Conservation (phyloP, 2,329 filamentous ascomycete species). For the Xylaria digitata region DNA sequence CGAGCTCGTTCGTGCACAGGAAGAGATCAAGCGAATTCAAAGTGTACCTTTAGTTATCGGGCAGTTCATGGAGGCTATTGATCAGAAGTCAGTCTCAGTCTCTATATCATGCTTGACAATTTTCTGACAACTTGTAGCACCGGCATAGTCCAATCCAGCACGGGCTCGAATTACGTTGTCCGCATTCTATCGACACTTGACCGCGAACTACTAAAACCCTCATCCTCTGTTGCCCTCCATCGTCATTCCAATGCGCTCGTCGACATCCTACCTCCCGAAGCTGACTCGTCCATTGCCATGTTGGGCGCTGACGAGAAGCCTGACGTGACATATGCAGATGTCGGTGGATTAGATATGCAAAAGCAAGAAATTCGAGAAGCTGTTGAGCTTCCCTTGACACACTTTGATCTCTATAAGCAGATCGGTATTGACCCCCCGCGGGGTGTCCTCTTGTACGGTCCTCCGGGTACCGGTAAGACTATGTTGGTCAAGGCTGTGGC, state of each 20-base stretch:
- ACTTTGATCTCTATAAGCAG: conserved; percentile 99
- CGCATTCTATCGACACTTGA: conserved; percentile 98
- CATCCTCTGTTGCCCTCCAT: conserved; percentile 96
- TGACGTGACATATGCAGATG: conserved; percentile 96
- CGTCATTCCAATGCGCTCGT: conserved; percentile 98
- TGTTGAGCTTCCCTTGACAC: conserved; percentile 94
- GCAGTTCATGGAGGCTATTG: conserved; percentile 99
- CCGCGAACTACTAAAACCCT: conserved; percentile 97
- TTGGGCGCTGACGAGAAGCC: conserved; percentile 96
- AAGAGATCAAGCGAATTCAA: conserved; percentile 99
- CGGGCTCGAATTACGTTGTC: conserved; percentile 98
- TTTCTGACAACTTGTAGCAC: conserved; percentile 68
- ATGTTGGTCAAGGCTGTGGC: conserved; percentile 97
- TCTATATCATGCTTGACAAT: neutral
- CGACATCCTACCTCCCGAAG: conserved; percentile 98
- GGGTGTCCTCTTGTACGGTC: conserved; percentile 94
- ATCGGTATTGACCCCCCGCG: conserved; percentile 98
- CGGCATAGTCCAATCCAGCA: conserved; percentile 97
- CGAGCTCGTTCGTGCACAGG: conserved; percentile 95
- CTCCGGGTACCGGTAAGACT: conserved; percentile 89
- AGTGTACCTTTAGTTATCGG: conserved; percentile 97
- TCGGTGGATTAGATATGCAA: conserved; percentile 98
- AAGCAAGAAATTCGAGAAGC: conserved; percentile 99
- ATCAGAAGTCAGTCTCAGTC: conserved; percentile 81
- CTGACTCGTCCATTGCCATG: conserved; percentile 99